Evolutionary conservation across 1,139 yeast genomes (phyloP).

Genomic region (Hyphopichia fennica): DNA sequence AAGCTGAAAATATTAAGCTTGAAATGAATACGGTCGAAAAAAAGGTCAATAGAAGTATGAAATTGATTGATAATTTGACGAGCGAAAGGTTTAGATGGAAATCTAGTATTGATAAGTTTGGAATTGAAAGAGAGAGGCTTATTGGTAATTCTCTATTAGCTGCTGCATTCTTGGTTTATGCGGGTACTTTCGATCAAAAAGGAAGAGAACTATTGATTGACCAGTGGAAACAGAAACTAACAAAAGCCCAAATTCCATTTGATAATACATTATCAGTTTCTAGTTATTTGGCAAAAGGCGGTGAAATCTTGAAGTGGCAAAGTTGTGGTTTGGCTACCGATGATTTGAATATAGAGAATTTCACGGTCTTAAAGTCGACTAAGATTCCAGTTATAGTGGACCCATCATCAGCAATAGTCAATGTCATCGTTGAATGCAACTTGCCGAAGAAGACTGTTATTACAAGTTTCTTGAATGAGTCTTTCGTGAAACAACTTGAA

Average conservation of each 20-base stretch:
- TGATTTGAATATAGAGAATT: conserved; percentile 62
- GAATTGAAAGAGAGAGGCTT: conserved; percentile 42
- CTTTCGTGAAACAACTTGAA: conserved; percentile 69
- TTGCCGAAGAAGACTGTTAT: conserved; percentile 43
- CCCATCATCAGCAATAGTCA: conserved; percentile 56
- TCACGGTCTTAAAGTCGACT: conserved; percentile 45
- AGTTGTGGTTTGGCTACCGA: conserved; percentile 56
- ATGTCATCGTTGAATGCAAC: conserved; percentile 34
- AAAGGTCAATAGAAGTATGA: conserved; percentile 64
- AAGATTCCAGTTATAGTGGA: conserved; percentile 64
- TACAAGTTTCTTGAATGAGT: conserved; percentile 74
- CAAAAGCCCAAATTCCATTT: conserved; percentile 36
- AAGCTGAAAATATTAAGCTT: conserved; percentile 69
- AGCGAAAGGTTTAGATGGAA: conserved; percentile 81
- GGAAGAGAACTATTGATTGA: conserved; percentile 39
- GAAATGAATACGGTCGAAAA: conserved; percentile 66
- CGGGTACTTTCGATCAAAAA: conserved; percentile 61
- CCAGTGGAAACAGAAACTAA: conserved; percentile 45
- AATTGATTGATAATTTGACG: conserved; percentile 62
- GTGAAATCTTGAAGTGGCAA: conserved; percentile 52
- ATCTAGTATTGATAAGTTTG: conserved; percentile 52
- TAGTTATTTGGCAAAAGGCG: conserved; percentile 39
- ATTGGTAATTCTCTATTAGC: conserved; percentile 67
- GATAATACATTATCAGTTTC: conserved; percentile 36
- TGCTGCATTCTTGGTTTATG: conserved; percentile 62